Evolutionary conservation across 495 filamentous ascomycete genomes (phyloP).

Genomic region (Aspergillus bridgeri): DNA sequence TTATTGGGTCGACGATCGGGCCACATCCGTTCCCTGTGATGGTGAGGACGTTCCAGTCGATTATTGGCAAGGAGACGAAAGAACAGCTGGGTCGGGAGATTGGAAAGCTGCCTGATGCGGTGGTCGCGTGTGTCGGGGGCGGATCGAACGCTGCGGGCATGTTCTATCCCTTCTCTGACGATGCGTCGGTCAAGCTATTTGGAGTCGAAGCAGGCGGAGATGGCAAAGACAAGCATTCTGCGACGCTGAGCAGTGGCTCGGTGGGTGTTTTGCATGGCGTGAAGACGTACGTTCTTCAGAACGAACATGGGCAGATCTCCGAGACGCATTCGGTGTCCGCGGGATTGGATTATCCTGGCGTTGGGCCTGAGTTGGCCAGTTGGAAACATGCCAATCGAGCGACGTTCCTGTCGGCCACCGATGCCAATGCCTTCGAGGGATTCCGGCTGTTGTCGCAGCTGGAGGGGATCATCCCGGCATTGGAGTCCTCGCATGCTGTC

Average conservation of each 20-base stretch:
- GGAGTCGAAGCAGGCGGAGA: slow-evolving; percentile 89
- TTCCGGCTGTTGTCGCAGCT: slow-evolving; percentile 71
- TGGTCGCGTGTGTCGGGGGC: slow-evolving; percentile 88
- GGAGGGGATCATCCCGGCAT: slow-evolving; percentile 86
- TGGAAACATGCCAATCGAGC: slow-evolving; percentile 78
- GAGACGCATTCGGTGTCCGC: slow-evolving; percentile 88
- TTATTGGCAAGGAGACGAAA: slow-evolving; percentile 87
- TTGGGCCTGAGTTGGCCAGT: slow-evolving; percentile 75
- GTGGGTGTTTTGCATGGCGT: slow-evolving; percentile 91
- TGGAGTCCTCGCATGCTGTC: slow-evolving; percentile 83
- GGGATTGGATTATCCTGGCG: slow-evolving; percentile 86
- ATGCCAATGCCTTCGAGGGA: slow-evolving; percentile 76
- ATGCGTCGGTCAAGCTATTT: slow-evolving; percentile 71
- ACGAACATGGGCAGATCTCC: slow-evolving; percentile 75
- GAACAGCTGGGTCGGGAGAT: slow-evolving; percentile 64
- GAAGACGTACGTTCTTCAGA: slow-evolving; percentile 81
- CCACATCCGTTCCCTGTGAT: slow-evolving; percentile 97
- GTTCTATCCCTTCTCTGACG: slow-evolving; percentile 84
- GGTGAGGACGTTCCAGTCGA: slow-evolving; percentile 91
- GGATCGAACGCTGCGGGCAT: slow-evolving; percentile 81
- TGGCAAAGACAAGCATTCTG: slow-evolving; percentile 71
- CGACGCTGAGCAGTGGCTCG: slow-evolving; percentile 70
- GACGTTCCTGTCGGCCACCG: slow-evolving; percentile 79
- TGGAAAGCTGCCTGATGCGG: slow-evolving; percentile 67
- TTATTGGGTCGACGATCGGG: slow-evolving; percentile 93